These are phyloP conservation scores for Terfezia claveryi DNA, from an alignment of 495 filamentous ascomycete genomes.

Conservation along the genomic window DNA sequence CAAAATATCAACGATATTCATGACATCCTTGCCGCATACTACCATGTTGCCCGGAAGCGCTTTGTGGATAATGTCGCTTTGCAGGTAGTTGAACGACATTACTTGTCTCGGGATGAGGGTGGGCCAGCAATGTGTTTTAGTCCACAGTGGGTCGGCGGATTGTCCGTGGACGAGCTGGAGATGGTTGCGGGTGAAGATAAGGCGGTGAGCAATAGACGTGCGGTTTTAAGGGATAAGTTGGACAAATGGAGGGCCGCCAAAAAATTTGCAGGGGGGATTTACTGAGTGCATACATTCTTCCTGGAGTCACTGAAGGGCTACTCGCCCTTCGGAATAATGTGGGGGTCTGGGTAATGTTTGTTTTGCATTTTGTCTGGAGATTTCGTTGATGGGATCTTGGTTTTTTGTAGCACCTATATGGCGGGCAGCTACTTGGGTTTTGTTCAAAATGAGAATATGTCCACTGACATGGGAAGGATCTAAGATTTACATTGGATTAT, in stretches of 20 bases:
- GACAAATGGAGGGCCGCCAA: slow-evolving; percentile 23
- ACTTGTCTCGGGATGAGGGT: slow-evolving; percentile 8
- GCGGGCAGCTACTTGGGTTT: no score
- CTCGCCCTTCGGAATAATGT: no score
- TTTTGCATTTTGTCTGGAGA: no score
- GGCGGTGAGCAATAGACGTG: slow-evolving; percentile 16
- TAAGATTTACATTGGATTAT: no score
- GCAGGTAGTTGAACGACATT: slow-evolving; percentile 22
- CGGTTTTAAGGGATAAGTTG: slow-evolving; percentile 22
- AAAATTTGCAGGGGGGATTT: slow-evolving; percentile 12
- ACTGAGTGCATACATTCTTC: neutral
- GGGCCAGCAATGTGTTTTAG: slow-evolving; percentile 12
- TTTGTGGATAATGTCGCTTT: slow-evolving; percentile 25
- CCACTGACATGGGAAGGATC: no score
- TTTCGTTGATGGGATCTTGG: no score
- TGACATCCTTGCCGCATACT: slow-evolving; percentile 23
- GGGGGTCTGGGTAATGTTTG: no score
- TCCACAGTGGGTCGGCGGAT: slow-evolving; percentile 20
- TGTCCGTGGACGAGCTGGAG: slow-evolving; percentile 23
- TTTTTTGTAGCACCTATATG: no score
- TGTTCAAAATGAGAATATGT: no score
- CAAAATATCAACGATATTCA: slow-evolving; percentile 24
- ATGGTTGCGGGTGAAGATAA: slow-evolving; percentile 29
- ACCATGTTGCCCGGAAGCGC: slow-evolving; percentile 24
- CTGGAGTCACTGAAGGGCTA: no score